These are phyloP conservation scores for Calonectria montana DNA, from an alignment of 2,329 filamentous ascomycete genomes.

Conservation along the genomic window DNA sequence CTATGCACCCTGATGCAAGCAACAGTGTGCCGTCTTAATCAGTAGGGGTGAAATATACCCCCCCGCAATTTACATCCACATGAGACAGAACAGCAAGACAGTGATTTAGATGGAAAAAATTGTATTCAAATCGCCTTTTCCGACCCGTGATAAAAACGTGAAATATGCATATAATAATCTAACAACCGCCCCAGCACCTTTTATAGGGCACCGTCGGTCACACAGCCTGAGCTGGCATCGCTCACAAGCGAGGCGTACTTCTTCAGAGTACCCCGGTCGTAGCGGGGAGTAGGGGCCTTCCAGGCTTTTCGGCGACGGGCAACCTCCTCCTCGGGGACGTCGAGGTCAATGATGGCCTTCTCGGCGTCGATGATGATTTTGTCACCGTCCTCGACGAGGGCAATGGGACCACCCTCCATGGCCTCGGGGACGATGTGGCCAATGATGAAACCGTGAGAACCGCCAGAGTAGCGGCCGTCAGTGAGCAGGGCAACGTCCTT, in stretches of 20 bases:
- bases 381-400: constrained; percentile 84
- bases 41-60: background rate
- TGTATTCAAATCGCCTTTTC: constrained; percentile 44
- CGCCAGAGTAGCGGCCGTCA: constrained; percentile 82
- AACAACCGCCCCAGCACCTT: constrained; percentile 20
- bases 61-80: background rate
- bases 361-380: constrained; percentile 85
- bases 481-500: constrained; percentile 81
- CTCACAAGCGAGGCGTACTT: constrained; percentile 75
- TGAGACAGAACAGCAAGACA: constrained; percentile 23
- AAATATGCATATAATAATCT: constrained; percentile 34
- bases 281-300: constrained; percentile 70
- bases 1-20: background rate
- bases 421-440: constrained; percentile 91
- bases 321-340: constrained; percentile 75
- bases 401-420: constrained; percentile 86
- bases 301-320: constrained; percentile 67
- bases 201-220: constrained; percentile 60
- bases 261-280: constrained; percentile 73
- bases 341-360: constrained; percentile 74
- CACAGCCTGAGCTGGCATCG: constrained; percentile 69
- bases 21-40: background rate
- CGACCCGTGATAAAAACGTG: constrained; percentile 36
- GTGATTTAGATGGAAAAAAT: constrained; percentile 14
- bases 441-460: constrained; percentile 87